Percentiles rank a stretch among this genome's conserved stretches.
These are phyloP conservation scores for Colletotrichum lindemuthianum DNA, from an alignment of 2,329 filamentous ascomycete species.

Conservation along the genomic window DNA sequence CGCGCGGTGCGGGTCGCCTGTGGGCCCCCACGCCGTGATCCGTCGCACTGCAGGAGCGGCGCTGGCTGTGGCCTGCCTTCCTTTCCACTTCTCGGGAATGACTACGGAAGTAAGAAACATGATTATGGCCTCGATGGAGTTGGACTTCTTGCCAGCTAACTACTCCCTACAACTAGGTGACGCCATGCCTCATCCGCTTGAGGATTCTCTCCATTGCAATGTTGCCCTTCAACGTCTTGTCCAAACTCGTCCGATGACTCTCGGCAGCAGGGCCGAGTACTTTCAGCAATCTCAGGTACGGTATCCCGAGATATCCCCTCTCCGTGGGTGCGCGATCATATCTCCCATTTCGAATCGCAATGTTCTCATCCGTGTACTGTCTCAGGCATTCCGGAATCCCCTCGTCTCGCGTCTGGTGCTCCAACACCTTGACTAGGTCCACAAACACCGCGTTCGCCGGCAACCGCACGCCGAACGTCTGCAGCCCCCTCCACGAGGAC, in stretches of 20 bases:
- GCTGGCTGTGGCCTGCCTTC: neutral
- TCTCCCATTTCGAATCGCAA: slow-evolving; percentile 9
- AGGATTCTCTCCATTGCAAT: slow-evolving; percentile 6
- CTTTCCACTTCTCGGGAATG: neutral
- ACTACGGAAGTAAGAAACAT: no score
- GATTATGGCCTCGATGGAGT: neutral
- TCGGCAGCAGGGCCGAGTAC: slow-evolving; percentile 15
- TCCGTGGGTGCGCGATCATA: neutral
- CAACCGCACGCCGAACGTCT: neutral
- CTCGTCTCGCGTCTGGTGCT: slow-evolving; percentile 18
- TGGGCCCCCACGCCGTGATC: no score
- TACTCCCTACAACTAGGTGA: neutral
- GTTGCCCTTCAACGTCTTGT: slow-evolving; percentile 10
- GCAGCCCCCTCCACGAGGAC: slow-evolving; percentile 1
- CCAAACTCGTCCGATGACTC: slow-evolving; percentile 6
- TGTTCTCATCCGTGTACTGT: slow-evolving; percentile 7
- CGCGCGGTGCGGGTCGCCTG: neutral
- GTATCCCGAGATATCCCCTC: neutral
- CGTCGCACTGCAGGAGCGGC: no score
- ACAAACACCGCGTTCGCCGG: slow-evolving; percentile 10
- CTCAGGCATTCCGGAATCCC: neutral
- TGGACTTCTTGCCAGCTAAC: neutral
- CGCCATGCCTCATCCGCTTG: neutral
- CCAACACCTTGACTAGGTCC: slow-evolving; percentile 28
- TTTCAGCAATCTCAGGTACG: slow-evolving; percentile 10